phyloP scores from a whole-genome alignment of 23 red algal genomes.

The Gracilaria gracilis region DNA sequence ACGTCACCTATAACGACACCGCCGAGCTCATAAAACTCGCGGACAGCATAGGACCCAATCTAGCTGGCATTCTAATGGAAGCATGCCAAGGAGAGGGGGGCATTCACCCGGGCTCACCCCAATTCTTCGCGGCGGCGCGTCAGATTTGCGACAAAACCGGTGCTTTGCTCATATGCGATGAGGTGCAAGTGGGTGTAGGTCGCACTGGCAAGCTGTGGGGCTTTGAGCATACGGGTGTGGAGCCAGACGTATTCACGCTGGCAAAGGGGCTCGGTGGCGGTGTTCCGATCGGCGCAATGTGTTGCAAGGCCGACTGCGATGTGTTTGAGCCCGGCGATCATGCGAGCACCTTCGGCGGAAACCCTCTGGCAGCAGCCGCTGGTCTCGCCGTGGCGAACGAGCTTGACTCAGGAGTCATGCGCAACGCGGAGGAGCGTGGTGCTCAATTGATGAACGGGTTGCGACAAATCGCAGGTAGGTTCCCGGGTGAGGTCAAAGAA shows the following conservation, averaged over 20 bases:
- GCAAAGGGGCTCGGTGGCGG: slow-evolving; percentile 97
- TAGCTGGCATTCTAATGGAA: slow-evolving; percentile 88
- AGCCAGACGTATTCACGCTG: slow-evolving; percentile 88
- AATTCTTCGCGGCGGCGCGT: slow-evolving; percentile 80
- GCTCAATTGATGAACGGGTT: slow-evolving; percentile 68
- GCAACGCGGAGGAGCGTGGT: slow-evolving; percentile 83
- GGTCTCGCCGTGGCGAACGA: slow-evolving; percentile 79
- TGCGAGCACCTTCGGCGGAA: slow-evolving; percentile 97
- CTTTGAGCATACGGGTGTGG: slow-evolving; percentile 81
- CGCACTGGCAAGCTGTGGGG: slow-evolving; percentile 91
- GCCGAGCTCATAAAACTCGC: slow-evolving; percentile 57
- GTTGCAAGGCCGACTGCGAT: slow-evolving; percentile 72
- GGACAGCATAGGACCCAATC: slow-evolving; percentile 47
- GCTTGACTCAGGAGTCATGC: slow-evolving; percentile 74
- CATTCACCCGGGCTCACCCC: slow-evolving; percentile 59
- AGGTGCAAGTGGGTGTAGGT: slow-evolving; percentile 96
- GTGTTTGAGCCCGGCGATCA: slow-evolving; percentile 93
- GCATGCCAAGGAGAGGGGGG: slow-evolving; percentile 96
- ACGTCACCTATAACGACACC: slow-evolving; percentile 90
- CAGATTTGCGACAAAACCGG: slow-evolving; percentile 80
- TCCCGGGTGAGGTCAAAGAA: slow-evolving; percentile 51
- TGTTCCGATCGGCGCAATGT: slow-evolving; percentile 98
- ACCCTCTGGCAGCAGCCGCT: slow-evolving; percentile 77
- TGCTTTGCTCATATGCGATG: slow-evolving; percentile 93
- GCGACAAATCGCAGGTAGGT: slow-evolving; percentile 35